Evolutionary conservation across 345 rosid genomes (phyloP).

Genomic region (Populus pruinosa): DNA sequence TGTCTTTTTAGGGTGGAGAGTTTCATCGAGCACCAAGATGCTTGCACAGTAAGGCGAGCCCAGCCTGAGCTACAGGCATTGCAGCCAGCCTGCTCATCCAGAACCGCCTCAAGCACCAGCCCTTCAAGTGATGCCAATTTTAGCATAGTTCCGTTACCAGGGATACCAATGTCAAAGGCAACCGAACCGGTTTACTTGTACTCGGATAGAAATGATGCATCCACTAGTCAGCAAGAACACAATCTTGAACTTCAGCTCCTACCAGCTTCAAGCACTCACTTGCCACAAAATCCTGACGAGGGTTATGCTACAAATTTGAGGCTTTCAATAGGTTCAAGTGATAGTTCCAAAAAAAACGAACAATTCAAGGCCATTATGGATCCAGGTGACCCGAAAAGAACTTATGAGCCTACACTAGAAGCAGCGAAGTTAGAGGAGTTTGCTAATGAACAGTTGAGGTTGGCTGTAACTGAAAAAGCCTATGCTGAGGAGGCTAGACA

Average conservation of each 20-base stretch:
- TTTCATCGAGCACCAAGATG: conserved; percentile 86
- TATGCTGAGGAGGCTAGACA: conserved; percentile 70
- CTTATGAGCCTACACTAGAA: conserved; percentile 18
- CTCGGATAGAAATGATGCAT: conserved; percentile 21
- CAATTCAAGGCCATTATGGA: background rate
- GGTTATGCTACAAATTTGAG: conserved; percentile 44
- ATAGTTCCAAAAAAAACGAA: conserved; percentile 6
- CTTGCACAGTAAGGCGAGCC: conserved; percentile 48
- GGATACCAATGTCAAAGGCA: conserved; percentile 19
- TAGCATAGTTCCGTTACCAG: conserved; percentile 33
- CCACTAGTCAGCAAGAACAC: conserved; percentile 27
- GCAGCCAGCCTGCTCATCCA: conserved; percentile 57
- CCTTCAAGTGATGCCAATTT: conserved; percentile 69
- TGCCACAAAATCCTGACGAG: conserved; percentile 26
- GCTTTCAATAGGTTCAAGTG: conserved; percentile 59
- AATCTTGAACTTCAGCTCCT: conserved; percentile 73
- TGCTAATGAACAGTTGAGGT: conserved; percentile 45
- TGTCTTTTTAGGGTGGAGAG: conserved; percentile 62
- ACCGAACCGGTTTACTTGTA: conserved; percentile 20
- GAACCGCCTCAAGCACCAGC: conserved; percentile 72
- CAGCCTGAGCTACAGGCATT: conserved; percentile 42
- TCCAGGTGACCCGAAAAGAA: conserved; percentile 11
- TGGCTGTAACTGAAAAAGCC: conserved; percentile 59
- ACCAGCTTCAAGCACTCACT: conserved; percentile 41
- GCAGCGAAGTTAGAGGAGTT: conserved; percentile 46